These are phyloP conservation scores for Cystofilobasidium bisporidii DNA, from an alignment of 768 basidiomycete species.

Conservation along the genomic window DNA sequence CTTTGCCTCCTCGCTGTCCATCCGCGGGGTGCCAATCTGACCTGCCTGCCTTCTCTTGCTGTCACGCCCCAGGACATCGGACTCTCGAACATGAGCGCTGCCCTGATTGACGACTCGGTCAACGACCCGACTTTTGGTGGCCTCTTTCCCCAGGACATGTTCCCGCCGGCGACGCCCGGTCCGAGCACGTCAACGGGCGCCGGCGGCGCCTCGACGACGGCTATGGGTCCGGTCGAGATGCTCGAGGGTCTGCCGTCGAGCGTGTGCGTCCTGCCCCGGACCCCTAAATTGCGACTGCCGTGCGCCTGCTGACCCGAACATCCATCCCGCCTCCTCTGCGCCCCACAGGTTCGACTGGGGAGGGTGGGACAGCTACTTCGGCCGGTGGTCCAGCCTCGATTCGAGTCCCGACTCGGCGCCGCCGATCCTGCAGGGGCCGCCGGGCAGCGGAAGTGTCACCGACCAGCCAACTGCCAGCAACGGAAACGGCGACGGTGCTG, in stretches of 20 bases:
- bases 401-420: too few species aligned
- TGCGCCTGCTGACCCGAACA: background rate
- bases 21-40: too few species aligned
- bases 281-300: too few species aligned
- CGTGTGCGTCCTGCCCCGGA: background rate
- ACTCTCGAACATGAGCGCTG: constrained; percentile 5
- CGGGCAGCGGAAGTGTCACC: too few species aligned
- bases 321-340: too few species aligned
- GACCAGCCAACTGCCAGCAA: too few species aligned
- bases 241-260: background rate
- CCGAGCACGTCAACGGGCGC: background rate
- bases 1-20: background rate
- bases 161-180: background rate
- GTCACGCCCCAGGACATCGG: background rate
- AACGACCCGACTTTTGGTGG: background rate
- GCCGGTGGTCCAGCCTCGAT: too few species aligned
- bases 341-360: too few species aligned
- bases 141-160: background rate
- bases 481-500: too few species aligned
- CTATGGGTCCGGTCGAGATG: background rate
- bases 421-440: too few species aligned
- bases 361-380: too few species aligned
- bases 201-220: background rate
- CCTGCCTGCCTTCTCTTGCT: background rate
- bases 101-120: constrained; percentile 2